These are phyloP conservation scores for Neoboletus magnificus DNA, from an alignment of 768 basidiomycete genomes.

Conservation along the genomic window DNA sequence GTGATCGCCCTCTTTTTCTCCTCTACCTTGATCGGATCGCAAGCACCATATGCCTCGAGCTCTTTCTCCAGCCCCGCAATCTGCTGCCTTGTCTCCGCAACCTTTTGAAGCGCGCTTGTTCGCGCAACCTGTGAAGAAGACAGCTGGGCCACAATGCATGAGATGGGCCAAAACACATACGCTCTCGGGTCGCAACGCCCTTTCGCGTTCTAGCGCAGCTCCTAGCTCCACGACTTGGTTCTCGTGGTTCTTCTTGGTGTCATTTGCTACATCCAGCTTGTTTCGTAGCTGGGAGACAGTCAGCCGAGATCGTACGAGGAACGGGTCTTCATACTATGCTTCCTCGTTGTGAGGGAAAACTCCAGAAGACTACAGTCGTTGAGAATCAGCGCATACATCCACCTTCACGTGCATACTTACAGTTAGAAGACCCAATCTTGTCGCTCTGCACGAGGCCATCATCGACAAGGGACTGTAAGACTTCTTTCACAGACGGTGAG, in stretches of 20 bases:
- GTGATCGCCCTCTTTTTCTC: slow-evolving; percentile 68
- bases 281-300: slow-evolving; percentile 49
- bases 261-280: slow-evolving; percentile 49
- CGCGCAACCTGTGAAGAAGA: slow-evolving; percentile 50
- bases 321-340: slow-evolving; percentile 50
- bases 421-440: slow-evolving; percentile 94
- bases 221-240: slow-evolving; percentile 50
- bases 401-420: slow-evolving; percentile 44
- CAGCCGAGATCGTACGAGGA: background rate
- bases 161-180: slow-evolving; percentile 34
- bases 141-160: background rate
- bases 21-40: slow-evolving; percentile 80
- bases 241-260: slow-evolving; percentile 40
- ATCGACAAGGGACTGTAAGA: slow-evolving; percentile 81
- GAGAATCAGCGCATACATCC: slow-evolving; percentile 23
- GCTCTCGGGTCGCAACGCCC: slow-evolving; percentile 52
- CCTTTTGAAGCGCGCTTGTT: slow-evolving; percentile 45
- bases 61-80: slow-evolving; percentile 58
- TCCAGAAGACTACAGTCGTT: slow-evolving; percentile 76
- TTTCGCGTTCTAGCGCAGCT: slow-evolving; percentile 48
- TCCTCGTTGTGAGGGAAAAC: slow-evolving; percentile 87
- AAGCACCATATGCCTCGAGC: slow-evolving; percentile 73
- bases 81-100: slow-evolving; percentile 47
- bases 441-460: slow-evolving; percentile 84
- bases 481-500: slow-evolving; percentile 89